Percentiles rank a stretch among this genome's conserved stretches.
Evolutionary conservation across 345 rosid species (phyloP).

Genomic region (Acer yangbiense): DNA sequence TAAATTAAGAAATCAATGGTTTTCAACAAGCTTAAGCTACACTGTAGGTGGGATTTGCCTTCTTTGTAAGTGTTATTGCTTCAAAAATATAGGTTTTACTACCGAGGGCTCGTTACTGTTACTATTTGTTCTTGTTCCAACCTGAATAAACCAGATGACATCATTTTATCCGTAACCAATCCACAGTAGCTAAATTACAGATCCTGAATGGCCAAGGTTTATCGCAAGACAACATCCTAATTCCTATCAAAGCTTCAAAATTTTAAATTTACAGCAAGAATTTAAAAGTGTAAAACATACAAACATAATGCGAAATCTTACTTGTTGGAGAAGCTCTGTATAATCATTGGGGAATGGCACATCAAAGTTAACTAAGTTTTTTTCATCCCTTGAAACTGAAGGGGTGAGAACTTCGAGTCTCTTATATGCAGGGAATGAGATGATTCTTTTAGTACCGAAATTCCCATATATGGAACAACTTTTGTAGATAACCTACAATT

Average conservation of each 20-base stretch:
- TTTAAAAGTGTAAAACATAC: not conserved
- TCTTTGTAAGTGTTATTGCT: too few relatives aligned
- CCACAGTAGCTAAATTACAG: not conserved
- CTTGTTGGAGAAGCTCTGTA: conserved; percentile 71
- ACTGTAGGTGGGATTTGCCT: too few relatives aligned
- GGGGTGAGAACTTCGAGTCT: conserved; percentile 16
- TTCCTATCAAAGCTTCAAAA: not conserved
- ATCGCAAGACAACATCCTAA: too few relatives aligned
- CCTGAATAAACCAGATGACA: too few relatives aligned
- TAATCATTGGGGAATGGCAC: conserved; percentile 72
- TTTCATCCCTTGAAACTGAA: conserved; percentile 43
- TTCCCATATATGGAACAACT: conserved; percentile 8
- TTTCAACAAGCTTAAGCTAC: too few relatives aligned
- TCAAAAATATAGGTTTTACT: too few relatives aligned
- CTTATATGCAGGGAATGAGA: conserved; percentile 14
- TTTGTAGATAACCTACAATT: conserved; percentile 20
- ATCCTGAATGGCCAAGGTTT: not conserved
- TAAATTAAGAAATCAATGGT: too few relatives aligned
- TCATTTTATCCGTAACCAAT: too few relatives aligned
- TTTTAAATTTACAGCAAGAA: not conserved
- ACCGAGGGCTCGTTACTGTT: too few relatives aligned
- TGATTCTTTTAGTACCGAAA: conserved; percentile 5
- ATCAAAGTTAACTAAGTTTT: conserved; percentile 44
- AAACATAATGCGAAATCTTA: conserved; percentile 26
- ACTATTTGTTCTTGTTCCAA: too few relatives aligned